Evolutionary conservation across 1,139 yeast species (phyloP), one percentile per base, ranked within the genome.

Genomic region (Candida mesenterica): DNA sequence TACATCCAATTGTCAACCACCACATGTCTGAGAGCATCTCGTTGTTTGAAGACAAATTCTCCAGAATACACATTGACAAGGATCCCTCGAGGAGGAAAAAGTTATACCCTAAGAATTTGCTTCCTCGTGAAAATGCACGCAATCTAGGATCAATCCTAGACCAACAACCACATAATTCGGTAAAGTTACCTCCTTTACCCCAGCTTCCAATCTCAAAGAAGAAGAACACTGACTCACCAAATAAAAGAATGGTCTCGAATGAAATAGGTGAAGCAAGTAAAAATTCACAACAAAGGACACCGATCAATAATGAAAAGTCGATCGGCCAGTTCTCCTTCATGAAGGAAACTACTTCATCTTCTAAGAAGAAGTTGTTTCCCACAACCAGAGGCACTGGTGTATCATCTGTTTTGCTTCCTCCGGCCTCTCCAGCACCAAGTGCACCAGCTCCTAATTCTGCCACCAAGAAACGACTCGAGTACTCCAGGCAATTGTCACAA

Each of bases 331-430:
- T 19, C 22, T 19, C 22, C 6, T 65, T 65, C 37, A 65, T 65
- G 72, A 52, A 53, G 31, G 68, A 61, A 13, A 65, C 72, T 0
- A 45, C 69, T 3, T 62, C 70, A 4, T 64, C 71, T 1, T 38
- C 52, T 13, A 60, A 59, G 34, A 62, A 60, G 41, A 58, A 55
- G 34, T 53, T 47, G 24, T 43, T 33, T 20, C 46, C 52, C 4
- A 39, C 34, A 16, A 29, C 32, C 14, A 28, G 29, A 12, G 26
- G 29, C 4, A 28, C 33, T 4, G 23, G 23, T 16, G 27, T 19
- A 9, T 28, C 35, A 13, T 35, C 31, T 10, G 29, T 18, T 3
- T 20, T 28, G 13, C 19, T 19, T 5, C 15, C 19, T 9, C 16
- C 20, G 6, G 19, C 16, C 9, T 22, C 37, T 17, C 30, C 28